Evolutionary conservation across 129 eudicot species (phyloP).

Genomic region (Oenanthe sinensis): DNA sequence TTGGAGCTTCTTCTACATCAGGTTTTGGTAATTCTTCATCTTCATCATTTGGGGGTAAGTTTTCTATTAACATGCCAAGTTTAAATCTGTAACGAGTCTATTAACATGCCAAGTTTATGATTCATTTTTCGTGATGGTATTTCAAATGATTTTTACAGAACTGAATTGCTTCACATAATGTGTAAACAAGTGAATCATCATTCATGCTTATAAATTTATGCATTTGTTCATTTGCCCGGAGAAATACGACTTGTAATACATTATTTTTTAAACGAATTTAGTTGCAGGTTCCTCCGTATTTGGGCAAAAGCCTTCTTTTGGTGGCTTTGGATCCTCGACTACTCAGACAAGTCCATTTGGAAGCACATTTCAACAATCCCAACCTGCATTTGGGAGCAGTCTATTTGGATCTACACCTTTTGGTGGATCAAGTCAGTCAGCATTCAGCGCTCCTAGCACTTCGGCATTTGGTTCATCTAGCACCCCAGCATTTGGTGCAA

Average conservation of each 20-base stretch:
- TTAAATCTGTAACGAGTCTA: not conserved
- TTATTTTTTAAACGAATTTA: not conserved
- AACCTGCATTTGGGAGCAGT: constrained; percentile 77
- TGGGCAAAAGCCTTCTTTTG: constrained; percentile 92
- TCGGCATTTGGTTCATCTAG: constrained; percentile 56
- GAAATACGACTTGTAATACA: not conserved
- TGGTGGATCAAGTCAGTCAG: constrained; percentile 66
- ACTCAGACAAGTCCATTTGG: constrained; percentile 82
- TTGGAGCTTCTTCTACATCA: constrained; percentile 63
- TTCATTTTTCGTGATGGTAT: not conserved
- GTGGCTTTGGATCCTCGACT: constrained; percentile 66
- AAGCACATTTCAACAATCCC: constrained; percentile 74
- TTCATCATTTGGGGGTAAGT: constrained; percentile 67
- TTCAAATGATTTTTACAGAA: not conserved
- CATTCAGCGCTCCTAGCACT: constrained; percentile 52
- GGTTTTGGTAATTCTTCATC: constrained; percentile 66
- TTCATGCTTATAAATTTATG: not conserved
- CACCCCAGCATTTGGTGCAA: constrained; percentile 49
- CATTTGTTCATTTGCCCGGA: not conserved
- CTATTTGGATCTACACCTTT: constrained; percentile 61
- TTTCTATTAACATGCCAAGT: not conserved
- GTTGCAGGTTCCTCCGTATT: constrained; percentile 61
- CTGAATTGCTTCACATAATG: not conserved
- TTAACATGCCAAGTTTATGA: not conserved
- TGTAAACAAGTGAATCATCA: not conserved